Evolutionary conservation across 768 basidiomycete genomes (phyloP), one percentile per base, ranked within the genome.

Genomic region (Suillus spraguei): DNA sequence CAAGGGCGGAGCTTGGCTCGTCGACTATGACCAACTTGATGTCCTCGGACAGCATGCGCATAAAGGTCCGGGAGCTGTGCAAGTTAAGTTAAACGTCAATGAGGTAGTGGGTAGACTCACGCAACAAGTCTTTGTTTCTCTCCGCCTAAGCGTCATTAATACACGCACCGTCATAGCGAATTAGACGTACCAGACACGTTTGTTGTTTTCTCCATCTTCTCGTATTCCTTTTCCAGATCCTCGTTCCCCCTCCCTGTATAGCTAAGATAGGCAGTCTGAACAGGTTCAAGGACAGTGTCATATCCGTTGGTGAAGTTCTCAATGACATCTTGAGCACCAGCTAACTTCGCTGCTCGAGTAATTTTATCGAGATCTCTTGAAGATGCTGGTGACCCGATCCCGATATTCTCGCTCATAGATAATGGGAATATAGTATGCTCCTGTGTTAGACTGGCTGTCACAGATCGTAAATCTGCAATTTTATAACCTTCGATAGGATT

Each of bases 381-480:
- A 3, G 58, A 59, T 13, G 66, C 71, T 1, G 65, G 65, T 1
- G 70, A 60, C 28, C 79, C 80, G 11, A 83, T 64, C 35, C 70
- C 76, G 32, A 82, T 74, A 60, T 81, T 83, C 60, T 82, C 82
- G 50, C 67, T 62, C 20, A 82, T 58, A 1, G 78, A 75, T 5
- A 82, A 65, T 1, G 78, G 78, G 60, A 77, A 78, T 5, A 80
- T 59, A 8, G 66, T 65, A 60, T 78, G 80, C 5, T 79, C 71
- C 65, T 84, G 83, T 2, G 74, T 73, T 4, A 85, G 71, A 55
- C 79, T 79, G 4, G 82, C 79, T 38, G 78, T 83, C 4, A 75
- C 70, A 3, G 67, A 61, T 10, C 81, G 78, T 36, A 85, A 62
- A 22, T 74, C 70, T 1, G 65, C 61, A 4, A 77, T 54, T 10